Evolutionary conservation across 1,284 basidiomycete species (phyloP), one percentile per base, ranked within the genome.

Genomic region (Apiotrichum sp.): DNA sequence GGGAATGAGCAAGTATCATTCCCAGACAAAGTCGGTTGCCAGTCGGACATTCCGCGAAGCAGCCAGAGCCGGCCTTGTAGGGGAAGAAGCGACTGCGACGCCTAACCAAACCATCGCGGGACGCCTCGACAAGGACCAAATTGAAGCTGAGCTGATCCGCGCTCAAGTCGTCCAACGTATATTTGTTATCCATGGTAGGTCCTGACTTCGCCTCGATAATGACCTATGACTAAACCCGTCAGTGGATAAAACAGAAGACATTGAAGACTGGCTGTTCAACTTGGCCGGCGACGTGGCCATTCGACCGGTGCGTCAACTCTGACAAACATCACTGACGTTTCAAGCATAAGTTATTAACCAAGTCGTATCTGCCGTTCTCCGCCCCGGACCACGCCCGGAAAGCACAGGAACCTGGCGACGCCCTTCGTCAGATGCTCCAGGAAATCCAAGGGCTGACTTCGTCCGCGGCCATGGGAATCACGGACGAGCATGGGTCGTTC

Each of bases 161-260:
- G 61, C 75, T 4, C 73, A 76, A 55, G 63, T 77, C 1, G 57
- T 59, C 0, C 59, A 73, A 46, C 47, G 62, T 10, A 66, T 70
- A 40, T 73, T 73, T 53, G 52, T 76, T 34, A 66, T 73, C 0
- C 64, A 72, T 43, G 73, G 75, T 76, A 45, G 48, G 68, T 63
- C 1, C 34, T 29, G 29, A 29, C 29, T 29, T 29, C 29, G 2
- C 29, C 29, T 29, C 29, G 29, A 29, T 29, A 29, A 29, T 29
- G 29, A 29, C 29, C 29, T 29, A 29, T 6, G 9, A 56, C 51
- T 33, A 16, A 13, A 14, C n/a, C 11, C 2, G 1, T 7, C 42
- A 77, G 76, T 75, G 6, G 75, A 77, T 33, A 70, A 66, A 46
- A 72, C 72, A 3, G 71, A 71, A 41, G 75, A 76, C 36, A 62